These are phyloP conservation scores for Diaporthe nobilis DNA, from an alignment of 2,329 filamentous ascomycete species.

Conservation along the genomic window DNA sequence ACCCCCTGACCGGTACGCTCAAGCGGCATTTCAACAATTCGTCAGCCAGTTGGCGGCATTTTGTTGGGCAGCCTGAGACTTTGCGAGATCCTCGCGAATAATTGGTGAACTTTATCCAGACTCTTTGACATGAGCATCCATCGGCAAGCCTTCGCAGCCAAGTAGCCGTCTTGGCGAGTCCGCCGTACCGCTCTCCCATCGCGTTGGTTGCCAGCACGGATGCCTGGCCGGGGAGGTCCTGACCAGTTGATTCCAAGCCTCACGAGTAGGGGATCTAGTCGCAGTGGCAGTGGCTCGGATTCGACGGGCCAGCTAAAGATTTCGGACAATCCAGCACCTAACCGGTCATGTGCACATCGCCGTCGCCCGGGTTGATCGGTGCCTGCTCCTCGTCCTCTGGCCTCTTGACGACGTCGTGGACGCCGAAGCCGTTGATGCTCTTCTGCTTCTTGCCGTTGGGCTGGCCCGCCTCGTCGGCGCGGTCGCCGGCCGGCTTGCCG, in stretches of 20 bases:
- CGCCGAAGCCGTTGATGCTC: slow-evolving; percentile 49
- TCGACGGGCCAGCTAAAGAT: too few species aligned
- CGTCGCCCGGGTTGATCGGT: slow-evolving; percentile 54
- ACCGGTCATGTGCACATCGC: slow-evolving; percentile 73
- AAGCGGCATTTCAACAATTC: not conserved
- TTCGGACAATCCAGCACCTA: not conserved
- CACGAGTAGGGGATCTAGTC: not conserved
- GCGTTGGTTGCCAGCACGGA: not conserved
- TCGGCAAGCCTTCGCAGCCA: not conserved
- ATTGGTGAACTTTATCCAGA: not conserved
- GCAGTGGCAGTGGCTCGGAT: not conserved
- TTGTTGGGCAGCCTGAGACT: too few species aligned
- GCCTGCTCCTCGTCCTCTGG: slow-evolving; percentile 57
- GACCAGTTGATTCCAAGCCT: not conserved
- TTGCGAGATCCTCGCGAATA: not conserved
- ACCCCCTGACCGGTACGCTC: not conserved
- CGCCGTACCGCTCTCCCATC: not conserved
- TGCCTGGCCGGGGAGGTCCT: not conserved
- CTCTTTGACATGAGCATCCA: not conserved
- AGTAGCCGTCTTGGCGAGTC: not conserved
- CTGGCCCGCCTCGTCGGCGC: slow-evolving; percentile 42
- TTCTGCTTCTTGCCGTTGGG: slow-evolving; percentile 57
- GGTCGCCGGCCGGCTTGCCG: slow-evolving; percentile 55
- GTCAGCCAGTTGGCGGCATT: not conserved
- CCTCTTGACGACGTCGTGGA: slow-evolving; percentile 45